Conservation (phyloP, 306 rosid genomes). For the Mucuna pruriens region DNA sequence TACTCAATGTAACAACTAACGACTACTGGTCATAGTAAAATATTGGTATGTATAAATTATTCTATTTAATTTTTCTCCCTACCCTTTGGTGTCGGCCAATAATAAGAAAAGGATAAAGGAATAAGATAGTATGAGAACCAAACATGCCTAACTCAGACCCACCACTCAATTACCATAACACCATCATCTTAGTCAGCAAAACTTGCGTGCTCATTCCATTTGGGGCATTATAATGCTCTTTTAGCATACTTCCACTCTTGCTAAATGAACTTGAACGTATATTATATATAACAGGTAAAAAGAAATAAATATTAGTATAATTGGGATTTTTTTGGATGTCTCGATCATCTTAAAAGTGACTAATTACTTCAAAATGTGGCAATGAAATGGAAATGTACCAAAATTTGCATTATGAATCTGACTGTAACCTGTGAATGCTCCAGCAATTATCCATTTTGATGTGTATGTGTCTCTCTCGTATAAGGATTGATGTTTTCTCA, state of each 20-base stretch:
- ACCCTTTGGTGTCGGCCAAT: constrained; percentile 40
- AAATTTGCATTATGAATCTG: constrained; percentile 31
- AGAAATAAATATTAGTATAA: constrained; percentile 25
- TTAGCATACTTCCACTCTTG: constrained; percentile 39
- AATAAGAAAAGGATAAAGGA: constrained; percentile 19
- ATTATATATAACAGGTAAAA: constrained; percentile 16
- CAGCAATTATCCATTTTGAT: constrained; percentile 32
- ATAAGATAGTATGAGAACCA: constrained; percentile 1
- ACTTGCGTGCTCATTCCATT: constrained; percentile 41
- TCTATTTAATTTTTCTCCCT: neutral
- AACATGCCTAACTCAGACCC: constrained; percentile 47
- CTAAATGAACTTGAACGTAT: constrained; percentile 17
- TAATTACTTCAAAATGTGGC: constrained; percentile 47
- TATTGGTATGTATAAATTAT: constrained; percentile 2
- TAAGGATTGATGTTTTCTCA: neutral
- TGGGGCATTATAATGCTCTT: constrained; percentile 38
- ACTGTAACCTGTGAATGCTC: constrained; percentile 39
- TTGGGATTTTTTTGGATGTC: constrained; percentile 38
- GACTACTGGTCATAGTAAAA: constrained; percentile 22
- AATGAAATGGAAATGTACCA: constrained; percentile 45
- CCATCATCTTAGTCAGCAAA: constrained; percentile 43
- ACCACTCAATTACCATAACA: constrained; percentile 42
- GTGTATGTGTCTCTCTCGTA: constrained; percentile 10
- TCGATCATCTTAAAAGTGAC: constrained; percentile 39
- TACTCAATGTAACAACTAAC: constrained; percentile 27